A percentile compares a stretch with the other conserved stretches of the same genome.
Evolutionary conservation across 306 rosid genomes (phyloP).

Genomic region (Gleditsia sinensis): DNA sequence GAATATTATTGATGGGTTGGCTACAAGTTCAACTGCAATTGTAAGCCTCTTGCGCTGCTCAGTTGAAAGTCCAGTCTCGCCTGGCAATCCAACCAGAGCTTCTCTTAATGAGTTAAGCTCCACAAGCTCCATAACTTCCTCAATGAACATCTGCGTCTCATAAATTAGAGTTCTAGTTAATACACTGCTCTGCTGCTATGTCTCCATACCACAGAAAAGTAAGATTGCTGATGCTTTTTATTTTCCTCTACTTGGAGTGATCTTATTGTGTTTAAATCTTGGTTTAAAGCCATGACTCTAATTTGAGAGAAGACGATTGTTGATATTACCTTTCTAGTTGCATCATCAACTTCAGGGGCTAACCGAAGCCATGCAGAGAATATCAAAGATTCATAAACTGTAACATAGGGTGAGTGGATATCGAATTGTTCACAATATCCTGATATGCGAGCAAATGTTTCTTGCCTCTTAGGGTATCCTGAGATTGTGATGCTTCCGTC

Average conservation of each 20-base stretch:
- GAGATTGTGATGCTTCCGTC: constrained; percentile 68
- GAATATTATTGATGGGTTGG: constrained; percentile 93
- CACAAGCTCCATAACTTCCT: constrained; percentile 92
- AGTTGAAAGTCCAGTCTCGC: constrained; percentile 75
- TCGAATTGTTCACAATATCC: constrained; percentile 95
- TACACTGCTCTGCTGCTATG: no score
- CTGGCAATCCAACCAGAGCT: constrained; percentile 83
- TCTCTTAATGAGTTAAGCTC: constrained; percentile 72
- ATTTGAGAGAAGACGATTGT: neutral
- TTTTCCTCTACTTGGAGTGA: neutral
- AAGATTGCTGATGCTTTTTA: neutral
- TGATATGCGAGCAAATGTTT: constrained; percentile 84
- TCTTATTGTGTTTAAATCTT: neutral
- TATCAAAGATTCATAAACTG: constrained; percentile 78
- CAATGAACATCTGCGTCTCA: constrained; percentile 73
- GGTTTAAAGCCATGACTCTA: no score
- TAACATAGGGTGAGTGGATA: constrained; percentile 85
- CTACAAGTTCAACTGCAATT: constrained; percentile 88
- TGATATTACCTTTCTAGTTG: constrained; percentile 60
- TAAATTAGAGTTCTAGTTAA: neutral
- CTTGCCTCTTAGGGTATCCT: constrained; percentile 72
- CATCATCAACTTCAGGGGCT: constrained; percentile 59
- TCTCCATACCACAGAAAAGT: no score
- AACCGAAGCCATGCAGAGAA: constrained; percentile 88
- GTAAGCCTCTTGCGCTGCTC: constrained; percentile 91